Evolutionary conservation across 116 monocot species (phyloP), one percentile per base, ranked within the genome.

Genomic region (Trichopus zeylanicus): DNA sequence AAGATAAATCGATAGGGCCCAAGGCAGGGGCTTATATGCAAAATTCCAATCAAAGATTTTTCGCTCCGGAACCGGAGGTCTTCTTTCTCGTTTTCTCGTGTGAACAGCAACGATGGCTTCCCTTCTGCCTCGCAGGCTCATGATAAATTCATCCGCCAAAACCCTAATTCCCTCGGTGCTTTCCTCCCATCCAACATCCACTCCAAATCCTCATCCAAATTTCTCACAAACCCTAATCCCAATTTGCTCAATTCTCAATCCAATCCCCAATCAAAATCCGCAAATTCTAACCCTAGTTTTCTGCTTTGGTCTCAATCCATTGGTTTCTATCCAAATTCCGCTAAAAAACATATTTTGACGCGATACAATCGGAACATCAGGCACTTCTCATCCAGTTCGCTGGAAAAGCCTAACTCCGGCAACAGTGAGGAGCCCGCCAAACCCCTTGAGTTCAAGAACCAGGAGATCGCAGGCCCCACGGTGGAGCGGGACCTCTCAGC

Each of bases 401-500:
- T 67, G 31, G 46, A 49, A 16, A 39, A 49, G 1, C 56, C 66
- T 20, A 39, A 33, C 18, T 21, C 37, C n/a, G 20, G 25, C n/a
- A 19, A 37, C 5, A 0, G 27, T 5, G 15, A 53, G 28, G 26
- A 13, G 0, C 53, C 27, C 20, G 30, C 12, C 7, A 22, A 7
- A 26, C 2, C 28, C 3, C 59, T 53, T n/a, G 73, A 79, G 39
- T 33, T 85, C 58, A 69, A 63, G 35, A 76, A 87, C 73, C 97
- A 91, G 64, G 97, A 97, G 68, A 90, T 97, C 61, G 79, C 56
- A 29, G 91, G 97, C 9, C 91, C 97, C 13, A 97, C 98, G 20
- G 98, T 98, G 37, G 91, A 85, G 26, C 91, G 77, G 31, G 98
- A 98, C 63, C 48, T 53, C 25, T 98, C 98, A 15, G 62, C 85